Evolutionary conservation across 305 asterid species (phyloP).

Genomic region (Ruellia speciosa): DNA sequence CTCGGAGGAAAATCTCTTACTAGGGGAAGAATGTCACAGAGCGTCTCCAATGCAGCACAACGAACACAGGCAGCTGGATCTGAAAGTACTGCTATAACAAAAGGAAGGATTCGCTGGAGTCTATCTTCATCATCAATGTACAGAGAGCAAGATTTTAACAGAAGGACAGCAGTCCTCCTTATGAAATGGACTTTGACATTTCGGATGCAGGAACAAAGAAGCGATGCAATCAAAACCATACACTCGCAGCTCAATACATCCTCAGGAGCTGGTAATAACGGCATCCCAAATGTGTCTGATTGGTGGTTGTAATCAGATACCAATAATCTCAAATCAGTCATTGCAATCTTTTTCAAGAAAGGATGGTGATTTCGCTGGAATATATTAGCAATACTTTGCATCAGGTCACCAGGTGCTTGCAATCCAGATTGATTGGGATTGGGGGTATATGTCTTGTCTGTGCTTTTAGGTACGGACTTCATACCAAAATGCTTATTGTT

Average conservation of each 20-base stretch:
- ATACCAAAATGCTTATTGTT: constrained; percentile 32
- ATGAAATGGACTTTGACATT: constrained; percentile 90
- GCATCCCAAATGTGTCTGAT: constrained; percentile 94
- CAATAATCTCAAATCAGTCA: constrained; percentile 60
- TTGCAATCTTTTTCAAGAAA: constrained; percentile 67
- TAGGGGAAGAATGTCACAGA: constrained; percentile 93
- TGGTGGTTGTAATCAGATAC: constrained; percentile 67
- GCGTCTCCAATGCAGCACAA: constrained; percentile 90
- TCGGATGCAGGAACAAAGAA: constrained; percentile 93
- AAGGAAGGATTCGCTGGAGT: constrained; percentile 94
- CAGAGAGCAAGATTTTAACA: constrained; percentile 86
- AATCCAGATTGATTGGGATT: constrained; percentile 40
- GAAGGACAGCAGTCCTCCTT: constrained; percentile 86
- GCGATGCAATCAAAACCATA: constrained; percentile 94
- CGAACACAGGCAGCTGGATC: constrained; percentile 98
- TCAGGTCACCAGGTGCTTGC: constrained; percentile 70
- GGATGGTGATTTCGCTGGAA: constrained; percentile 79
- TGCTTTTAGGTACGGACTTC: constrained; percentile 42
- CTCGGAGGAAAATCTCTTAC: constrained; percentile 98
- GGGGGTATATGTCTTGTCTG: constrained; percentile 34
- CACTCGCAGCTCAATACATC: constrained; percentile 92
- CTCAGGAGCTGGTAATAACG: constrained; percentile 77
- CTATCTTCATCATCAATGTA: constrained; percentile 92
- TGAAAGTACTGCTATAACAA: constrained; percentile 86
- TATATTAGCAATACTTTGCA: constrained; percentile 58